Evolutionary conservation across 2,329 filamentous ascomycete genomes (phyloP), one percentile per base, ranked within the genome.

Genomic region (Ilyonectria sp.): DNA sequence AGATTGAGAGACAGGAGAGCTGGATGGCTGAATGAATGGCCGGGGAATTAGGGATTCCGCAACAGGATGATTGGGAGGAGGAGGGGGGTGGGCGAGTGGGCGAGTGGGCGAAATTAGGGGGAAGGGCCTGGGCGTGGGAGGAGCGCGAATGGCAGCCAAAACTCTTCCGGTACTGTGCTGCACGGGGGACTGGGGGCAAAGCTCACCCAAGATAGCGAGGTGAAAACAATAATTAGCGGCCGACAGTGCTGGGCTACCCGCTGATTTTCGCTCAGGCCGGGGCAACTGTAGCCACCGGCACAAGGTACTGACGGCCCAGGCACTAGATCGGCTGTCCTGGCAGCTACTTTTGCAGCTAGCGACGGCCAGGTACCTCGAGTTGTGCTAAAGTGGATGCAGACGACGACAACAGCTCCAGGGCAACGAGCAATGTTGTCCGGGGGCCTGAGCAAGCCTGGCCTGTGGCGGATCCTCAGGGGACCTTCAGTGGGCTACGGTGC

Each of bases 21-120:
- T 40, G 55, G 56, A 59, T 62, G 63, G 63, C 64, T 70, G 69
- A 71, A 17, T 52, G 53, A 46, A 61, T 60, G 63, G 67, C 64
- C 68, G 71, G 73, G 67, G 65, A 63, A 62, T 60, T 65, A 56
- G 54, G 57, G 67, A 74, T 67, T 70, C 73, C 70, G 67, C 63
- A 50, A 64, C 46, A 46, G 60, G 57, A 54, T 46, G 31, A 44
- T 56, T 50, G 40, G 40, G 56, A 43, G 26, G 52, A 62, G 44
- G 52, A 56, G 54, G 61, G 60, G 60, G 59, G 19, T 37, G 64
- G 35, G 33, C 26, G 46, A 67, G 64, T 58, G 64, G 31, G 33
- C 26, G 46, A 67, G 64, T 58, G 68, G 67, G 50, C 55, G 71
- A 61, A 61, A 63, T 64, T 61, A 60, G 64, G 60, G 53, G 58